These are phyloP conservation scores for Balakata baccata DNA, from an alignment of 345 rosid species.

Conservation along the genomic window DNA sequence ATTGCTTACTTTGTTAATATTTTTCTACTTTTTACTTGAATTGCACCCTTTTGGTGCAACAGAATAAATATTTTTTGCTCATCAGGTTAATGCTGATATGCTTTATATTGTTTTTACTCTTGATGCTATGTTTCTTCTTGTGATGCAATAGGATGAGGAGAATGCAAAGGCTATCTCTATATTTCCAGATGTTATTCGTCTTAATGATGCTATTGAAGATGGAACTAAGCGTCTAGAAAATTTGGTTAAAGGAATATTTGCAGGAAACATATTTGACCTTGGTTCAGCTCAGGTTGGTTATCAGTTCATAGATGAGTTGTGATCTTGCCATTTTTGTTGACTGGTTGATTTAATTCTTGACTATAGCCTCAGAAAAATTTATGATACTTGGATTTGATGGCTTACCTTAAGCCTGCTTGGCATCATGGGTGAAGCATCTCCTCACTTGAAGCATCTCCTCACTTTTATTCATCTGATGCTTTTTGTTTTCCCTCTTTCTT, in stretches of 20 bases:
- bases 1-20: not conserved
- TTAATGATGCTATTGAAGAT: slow-evolving; percentile 73
- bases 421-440: not conserved
- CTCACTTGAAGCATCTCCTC: not conserved
- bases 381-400: not conserved
- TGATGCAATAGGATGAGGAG: slow-evolving; percentile 75
- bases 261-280: slow-evolving; percentile 95
- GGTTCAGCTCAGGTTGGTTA: slow-evolving; percentile 86
- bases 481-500: not conserved
- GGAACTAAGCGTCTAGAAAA: slow-evolving; percentile 61
- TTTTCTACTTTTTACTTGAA: not conserved
- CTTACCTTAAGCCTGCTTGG: not conserved
- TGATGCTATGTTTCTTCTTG: not conserved
- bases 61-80: not conserved
- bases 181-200: slow-evolving; percentile 63
- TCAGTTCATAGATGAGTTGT: slow-evolving; percentile 8
- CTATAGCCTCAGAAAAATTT: not conserved
- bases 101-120: not conserved
- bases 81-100: not conserved
- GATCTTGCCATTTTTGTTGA: not conserved
- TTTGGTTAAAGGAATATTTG: slow-evolving; percentile 83
- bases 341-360: not conserved
- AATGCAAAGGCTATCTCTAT: slow-evolving; percentile 93
- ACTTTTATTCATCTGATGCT: not conserved
- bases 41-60: not conserved